Evolutionary conservation across 352 stramenopile species (phyloP).

Genomic region (Phytophthora colocasiae): DNA sequence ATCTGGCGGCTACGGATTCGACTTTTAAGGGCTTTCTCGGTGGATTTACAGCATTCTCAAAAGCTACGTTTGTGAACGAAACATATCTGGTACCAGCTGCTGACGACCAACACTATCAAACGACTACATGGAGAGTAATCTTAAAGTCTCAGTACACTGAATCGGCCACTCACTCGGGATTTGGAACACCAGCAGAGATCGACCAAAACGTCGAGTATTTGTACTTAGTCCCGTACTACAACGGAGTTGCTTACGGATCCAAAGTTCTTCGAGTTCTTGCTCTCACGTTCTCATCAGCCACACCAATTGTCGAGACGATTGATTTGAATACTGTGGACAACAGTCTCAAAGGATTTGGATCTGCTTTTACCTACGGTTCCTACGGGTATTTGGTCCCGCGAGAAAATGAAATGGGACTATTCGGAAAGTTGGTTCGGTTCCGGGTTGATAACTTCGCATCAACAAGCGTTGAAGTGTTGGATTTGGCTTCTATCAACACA

Average conservation of each 20-base stretch:
- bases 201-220: conserved; percentile 65
- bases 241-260: conserved; percentile 56
- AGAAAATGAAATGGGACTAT: conserved; percentile 62
- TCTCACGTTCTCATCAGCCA: conserved; percentile 53
- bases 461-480: conserved; percentile 51
- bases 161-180: conserved; percentile 48
- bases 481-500: conserved; percentile 58
- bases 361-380: conserved; percentile 61
- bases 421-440: conserved; percentile 72
- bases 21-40: conserved; percentile 65
- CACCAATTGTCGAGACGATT: conserved; percentile 63
- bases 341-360: conserved; percentile 57
- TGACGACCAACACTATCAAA: conserved; percentile 60
- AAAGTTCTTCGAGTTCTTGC: conserved; percentile 62
- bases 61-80: conserved; percentile 66
- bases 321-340: conserved; percentile 53
- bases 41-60: conserved; percentile 66
- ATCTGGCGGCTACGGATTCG: conserved; percentile 56
- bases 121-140: conserved; percentile 51
- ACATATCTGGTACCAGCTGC: conserved; percentile 56
- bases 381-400: conserved; percentile 77
- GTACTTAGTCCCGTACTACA: conserved; percentile 77
- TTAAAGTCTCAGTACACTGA: conserved; percentile 58
- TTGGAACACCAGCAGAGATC: conserved; percentile 43
- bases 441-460: conserved; percentile 51